phyloP scores from a whole-genome alignment of 225 moss, liverwort and hornwort genomes.

The Thuidium tamariscinum region DNA sequence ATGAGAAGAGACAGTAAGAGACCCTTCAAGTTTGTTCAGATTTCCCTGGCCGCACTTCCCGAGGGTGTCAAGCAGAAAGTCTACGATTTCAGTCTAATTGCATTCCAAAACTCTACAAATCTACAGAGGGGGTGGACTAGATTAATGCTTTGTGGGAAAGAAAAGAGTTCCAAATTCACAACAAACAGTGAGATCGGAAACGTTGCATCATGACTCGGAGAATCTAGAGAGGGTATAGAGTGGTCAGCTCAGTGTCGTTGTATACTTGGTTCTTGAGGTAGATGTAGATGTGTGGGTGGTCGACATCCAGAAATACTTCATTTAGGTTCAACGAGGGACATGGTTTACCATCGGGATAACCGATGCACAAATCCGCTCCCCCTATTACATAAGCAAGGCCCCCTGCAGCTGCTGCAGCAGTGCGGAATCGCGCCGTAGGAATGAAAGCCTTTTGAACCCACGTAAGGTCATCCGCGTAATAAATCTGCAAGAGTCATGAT shows the following conservation, averaged over 20 bases:
- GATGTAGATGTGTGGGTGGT: constrained; percentile 84
- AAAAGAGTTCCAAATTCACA: not conserved
- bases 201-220: not conserved
- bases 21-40: not conserved
- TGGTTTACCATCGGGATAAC: not conserved
- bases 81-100: not conserved
- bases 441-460: constrained; percentile 97
- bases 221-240: constrained; percentile 55
- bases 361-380: constrained; percentile 60
- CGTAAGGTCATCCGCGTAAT: constrained; percentile 52
- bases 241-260: constrained; percentile 48
- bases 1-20: not conserved
- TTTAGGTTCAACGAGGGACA: constrained; percentile 40
- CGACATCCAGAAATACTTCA: constrained; percentile 79
- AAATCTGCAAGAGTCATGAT: constrained; percentile 33
- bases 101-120: not conserved
- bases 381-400: constrained; percentile 72
- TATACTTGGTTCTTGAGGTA: constrained; percentile 73
- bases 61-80: not conserved
- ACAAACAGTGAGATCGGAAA: not conserved
- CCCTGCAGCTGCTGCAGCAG: constrained; percentile 64
- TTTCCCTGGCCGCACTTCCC: not conserved
- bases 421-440: constrained; percentile 86
- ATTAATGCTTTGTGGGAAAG: no score
- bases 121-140: not conserved